Percentiles rank a stretch among this genome's conserved stretches.
These are phyloP conservation scores for Fomitopsis pinicola DNA, from an alignment of 1,284 basidiomycete genomes.

Conservation along the genomic window DNA sequence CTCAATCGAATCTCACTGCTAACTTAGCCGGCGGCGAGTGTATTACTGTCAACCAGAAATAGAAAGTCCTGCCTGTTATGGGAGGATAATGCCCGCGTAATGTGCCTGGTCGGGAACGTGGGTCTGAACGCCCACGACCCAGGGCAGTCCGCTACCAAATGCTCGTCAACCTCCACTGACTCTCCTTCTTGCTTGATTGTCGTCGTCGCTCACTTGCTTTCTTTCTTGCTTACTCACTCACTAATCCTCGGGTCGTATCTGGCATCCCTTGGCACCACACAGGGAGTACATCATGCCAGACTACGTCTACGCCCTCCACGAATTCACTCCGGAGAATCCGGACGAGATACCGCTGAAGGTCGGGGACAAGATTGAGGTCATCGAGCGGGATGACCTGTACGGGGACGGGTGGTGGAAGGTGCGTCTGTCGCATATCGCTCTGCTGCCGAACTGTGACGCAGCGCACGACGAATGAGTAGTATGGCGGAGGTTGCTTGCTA, in stretches of 20 bases:
- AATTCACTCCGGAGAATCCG: conserved; percentile 88
- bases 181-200: neutral
- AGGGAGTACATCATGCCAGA: conserved; percentile 33
- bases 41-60: neutral
- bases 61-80: neutral
- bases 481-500: conserved; percentile 1
- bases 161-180: neutral
- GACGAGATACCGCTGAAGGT: conserved; percentile 89
- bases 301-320: conserved; percentile 78
- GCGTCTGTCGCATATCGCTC: conserved; percentile 27
- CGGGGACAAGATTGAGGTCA: conserved; percentile 84
- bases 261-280: neutral
- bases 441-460: neutral
- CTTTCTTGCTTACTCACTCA: neutral
- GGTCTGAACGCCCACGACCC: neutral
- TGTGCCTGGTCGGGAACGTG: neutral
- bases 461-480: neutral
- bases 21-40: neutral
- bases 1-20: neutral
- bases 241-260: neutral
- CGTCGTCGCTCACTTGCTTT: neutral
- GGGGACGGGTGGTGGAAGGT: conserved; percentile 99
- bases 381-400: conserved; percentile 94
- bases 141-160: neutral
- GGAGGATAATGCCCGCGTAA: neutral